Evolutionary conservation across 129 eudicot species (phyloP), one percentile per base, ranked within the genome.

Genomic region (Arctium minus): DNA sequence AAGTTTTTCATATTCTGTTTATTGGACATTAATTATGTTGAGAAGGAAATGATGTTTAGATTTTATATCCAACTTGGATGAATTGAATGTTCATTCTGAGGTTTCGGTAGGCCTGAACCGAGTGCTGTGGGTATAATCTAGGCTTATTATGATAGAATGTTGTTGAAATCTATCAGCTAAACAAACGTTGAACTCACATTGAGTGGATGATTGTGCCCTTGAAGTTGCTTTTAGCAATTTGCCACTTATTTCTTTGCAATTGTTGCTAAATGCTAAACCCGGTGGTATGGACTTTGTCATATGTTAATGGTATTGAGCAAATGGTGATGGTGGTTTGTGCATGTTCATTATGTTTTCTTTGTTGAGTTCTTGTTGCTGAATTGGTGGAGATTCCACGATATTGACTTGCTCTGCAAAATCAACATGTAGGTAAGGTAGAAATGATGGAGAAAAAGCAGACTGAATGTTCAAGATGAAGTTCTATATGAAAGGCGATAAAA

Each of bases 371-470:
- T 56, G 70, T 70, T 67, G 44, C 76, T 22, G 27, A 50, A 56
- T 44, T 31, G 62, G 76, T 60, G 65, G 72, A 76, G 73, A 32
- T 32, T 70, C 70, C 13, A 31, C 10, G 18, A 85, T 84, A 79
- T 86, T 84, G 79, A 81, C 82, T 73, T 74, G 42, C 8, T 88
- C 73, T 88, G 75, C 80, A 18, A 46, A 79, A 86, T 87, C 81
- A 40, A 79, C 62, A 76, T 90, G 93, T 90, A 90, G 91, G 94
- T 86, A 88, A 82, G 81, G 89, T 86, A 86, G 89, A 87, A 84
- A 74, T 81, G 94, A 85, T 85, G 90, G 70, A 88, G 91, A 87
- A 79, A 84, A 82, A 69, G 90, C 87, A 86, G 78, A 86, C 87
- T 86, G 86, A 85, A 88, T 86, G 87, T 90, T 86, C 90, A 86